A percentile compares a stretch with the other conserved stretches of the same genome.
Conservation (phyloP, 768 basidiomycete genomes). For the Roridomyces roridus region DNA sequence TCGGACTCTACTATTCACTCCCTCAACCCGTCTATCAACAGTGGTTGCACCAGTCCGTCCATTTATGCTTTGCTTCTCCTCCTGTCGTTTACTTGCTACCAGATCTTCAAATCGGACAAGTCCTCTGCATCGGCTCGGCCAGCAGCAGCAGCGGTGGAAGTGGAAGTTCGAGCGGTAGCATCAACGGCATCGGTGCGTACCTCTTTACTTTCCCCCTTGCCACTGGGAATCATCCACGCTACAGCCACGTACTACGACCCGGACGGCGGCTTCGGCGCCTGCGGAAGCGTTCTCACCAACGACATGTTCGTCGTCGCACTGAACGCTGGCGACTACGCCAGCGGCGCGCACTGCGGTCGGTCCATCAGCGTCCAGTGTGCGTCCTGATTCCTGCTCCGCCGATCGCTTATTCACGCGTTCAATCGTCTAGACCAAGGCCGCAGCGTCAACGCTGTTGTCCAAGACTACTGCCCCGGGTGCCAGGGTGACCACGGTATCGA, state of each 20-base stretch:
- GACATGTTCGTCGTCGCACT: background rate
- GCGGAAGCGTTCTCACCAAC: background rate
- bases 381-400: background rate
- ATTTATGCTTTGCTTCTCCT: too few species aligned
- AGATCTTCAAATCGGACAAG: too few species aligned
- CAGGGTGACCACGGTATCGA: background rate
- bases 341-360: slow-evolving; percentile 1
- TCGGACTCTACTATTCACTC: too few species aligned
- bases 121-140: too few species aligned
- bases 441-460: background rate
- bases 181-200: too few species aligned
- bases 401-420: background rate
- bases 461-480: background rate
- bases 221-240: background rate
- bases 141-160: too few species aligned
- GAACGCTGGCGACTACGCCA: background rate
- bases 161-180: too few species aligned
- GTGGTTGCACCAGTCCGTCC: too few species aligned
- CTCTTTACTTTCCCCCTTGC: background rate
- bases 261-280: slow-evolving; percentile 4
- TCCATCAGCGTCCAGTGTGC: background rate
- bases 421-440: slow-evolving; percentile 17
- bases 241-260: slow-evolving; percentile 9
- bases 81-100: too few species aligned
- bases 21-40: too few species aligned